Conservation (phyloP, 106 monocot genomes). For the Platanthera guangdongensis region DNA sequence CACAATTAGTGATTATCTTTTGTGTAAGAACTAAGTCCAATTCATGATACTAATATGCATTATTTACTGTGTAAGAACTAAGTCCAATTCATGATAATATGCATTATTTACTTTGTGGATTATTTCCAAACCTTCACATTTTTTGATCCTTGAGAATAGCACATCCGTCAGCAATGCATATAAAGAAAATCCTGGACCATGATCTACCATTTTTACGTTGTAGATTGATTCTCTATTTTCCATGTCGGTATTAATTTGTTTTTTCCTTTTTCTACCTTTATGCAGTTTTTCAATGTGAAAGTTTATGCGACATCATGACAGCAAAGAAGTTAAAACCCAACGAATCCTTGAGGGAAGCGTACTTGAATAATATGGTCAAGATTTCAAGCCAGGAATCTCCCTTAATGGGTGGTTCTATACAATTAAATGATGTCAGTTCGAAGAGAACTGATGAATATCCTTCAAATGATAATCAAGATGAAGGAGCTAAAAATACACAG, state of each 20-base stretch:
- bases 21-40: too few species aligned
- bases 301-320: not conserved
- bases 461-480: not conserved
- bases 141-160: too few species aligned
- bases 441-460: not conserved
- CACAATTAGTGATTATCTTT: too few species aligned
- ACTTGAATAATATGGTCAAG: not conserved
- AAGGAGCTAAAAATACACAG: too few species aligned
- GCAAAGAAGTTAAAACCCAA: not conserved
- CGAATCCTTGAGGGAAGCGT: not conserved
- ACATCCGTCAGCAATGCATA: not conserved
- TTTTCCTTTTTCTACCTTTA: not conserved
- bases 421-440: not conserved
- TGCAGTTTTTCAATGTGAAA: not conserved
- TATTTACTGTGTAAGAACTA: too few species aligned
- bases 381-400: not conserved
- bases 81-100: too few species aligned
- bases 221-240: conserved; percentile 1
- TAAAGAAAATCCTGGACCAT: not conserved
- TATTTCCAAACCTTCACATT: too few species aligned
- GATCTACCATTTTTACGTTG: not conserved
- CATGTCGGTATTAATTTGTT: not conserved
- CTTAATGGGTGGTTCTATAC: not conserved
- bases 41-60: too few species aligned
- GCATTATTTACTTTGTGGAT: too few species aligned